Base-by-base conservation (phyloP, 345 rosid genomes). In the Rhodamnia argentea region DNA sequence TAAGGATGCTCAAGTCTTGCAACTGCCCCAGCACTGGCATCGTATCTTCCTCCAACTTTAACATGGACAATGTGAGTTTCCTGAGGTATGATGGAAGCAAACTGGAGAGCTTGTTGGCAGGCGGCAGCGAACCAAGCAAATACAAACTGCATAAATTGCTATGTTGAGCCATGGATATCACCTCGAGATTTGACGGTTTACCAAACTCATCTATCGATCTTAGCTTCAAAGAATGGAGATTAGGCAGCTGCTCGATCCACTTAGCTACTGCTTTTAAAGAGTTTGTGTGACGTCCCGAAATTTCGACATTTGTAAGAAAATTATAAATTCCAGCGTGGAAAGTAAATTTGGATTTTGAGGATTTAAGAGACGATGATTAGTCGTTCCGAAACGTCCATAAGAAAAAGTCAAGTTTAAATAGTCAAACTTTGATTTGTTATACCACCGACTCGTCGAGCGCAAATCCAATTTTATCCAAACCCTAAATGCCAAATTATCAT, bases 61-160 rank as follows among this genome's bases (percentile, higher is more conserved):
- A 87, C 88, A 90, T 78, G 7, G 94, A 89, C 88, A 92, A 76
- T 7, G 94, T 90, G 12, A 90, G 88, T 23, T 88, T 76, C 75
- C 70, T 81, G 55, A 92, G 90, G 26, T 32, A 85, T 57, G 20
- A 15, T 4, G 92, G 92, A 52, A 91, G 82, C 18, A 29, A 5
- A 29, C 5, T 55, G 3, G 15, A 58, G 20, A 13, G 11, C 40
- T 26, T n/a, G 4, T 7, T 50, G 29, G 51, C 82, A 10, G 22
- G 14, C 4, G 58, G 42, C 16, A 90, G 20, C 47, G 7, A 78
- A 58, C 92, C 92, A 7, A 88, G 86, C 87, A 92, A 82, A 86
- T 89, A 87, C 85, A 92, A 53, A 20, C 90, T 88, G 9, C 62
- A 56, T 14, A 90, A 87, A 7, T 40, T 42, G 2, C 11, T 0